phyloP scores from a whole-genome alignment of 2,329 filamentous ascomycete species.

The Myotisia sp. region DNA sequence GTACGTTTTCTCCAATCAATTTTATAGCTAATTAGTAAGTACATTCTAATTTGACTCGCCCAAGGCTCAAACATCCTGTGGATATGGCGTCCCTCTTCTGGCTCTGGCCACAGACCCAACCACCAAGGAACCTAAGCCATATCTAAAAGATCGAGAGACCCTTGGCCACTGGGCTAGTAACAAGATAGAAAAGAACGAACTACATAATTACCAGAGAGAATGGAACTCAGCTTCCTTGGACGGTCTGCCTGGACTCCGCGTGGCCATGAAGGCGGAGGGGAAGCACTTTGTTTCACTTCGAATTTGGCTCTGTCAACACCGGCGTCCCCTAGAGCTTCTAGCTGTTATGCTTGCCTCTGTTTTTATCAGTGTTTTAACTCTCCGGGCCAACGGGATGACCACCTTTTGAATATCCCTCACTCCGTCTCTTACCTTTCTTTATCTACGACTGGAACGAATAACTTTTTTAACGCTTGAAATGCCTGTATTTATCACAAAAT shows the following conservation, averaged over 20 bases:
- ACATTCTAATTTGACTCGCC: background rate
- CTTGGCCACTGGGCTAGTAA: conserved; percentile 40
- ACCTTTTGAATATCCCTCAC: no score
- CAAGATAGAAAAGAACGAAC: conserved; percentile 35
- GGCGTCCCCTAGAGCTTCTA: conserved; percentile 14
- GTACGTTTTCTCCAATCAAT: conserved; percentile 17
- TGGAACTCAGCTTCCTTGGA: conserved; percentile 46
- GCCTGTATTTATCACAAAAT: no score
- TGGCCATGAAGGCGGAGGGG: conserved; percentile 38
- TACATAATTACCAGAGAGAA: conserved; percentile 42
- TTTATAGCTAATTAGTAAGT: conserved; percentile 1
- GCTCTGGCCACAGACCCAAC: conserved; percentile 25
- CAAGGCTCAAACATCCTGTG: conserved; percentile 50
- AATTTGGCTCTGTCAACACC: conserved; percentile 13
- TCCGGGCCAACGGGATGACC: no score
- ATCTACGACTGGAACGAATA: no score
- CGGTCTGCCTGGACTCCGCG: conserved; percentile 43
- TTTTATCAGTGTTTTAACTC: conserved; percentile 12
- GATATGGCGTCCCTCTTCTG: conserved; percentile 48
- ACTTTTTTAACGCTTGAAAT: no score
- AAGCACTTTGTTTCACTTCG: conserved; percentile 32
- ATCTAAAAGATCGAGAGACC: conserved; percentile 42
- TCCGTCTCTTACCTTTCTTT: no score
- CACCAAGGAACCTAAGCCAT: conserved; percentile 14
- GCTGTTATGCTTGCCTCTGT: conserved; percentile 13